These are phyloP conservation scores for Wickerhamiella australiensis DNA, from an alignment of 805 yeast genomes.

Conservation along the genomic window DNA sequence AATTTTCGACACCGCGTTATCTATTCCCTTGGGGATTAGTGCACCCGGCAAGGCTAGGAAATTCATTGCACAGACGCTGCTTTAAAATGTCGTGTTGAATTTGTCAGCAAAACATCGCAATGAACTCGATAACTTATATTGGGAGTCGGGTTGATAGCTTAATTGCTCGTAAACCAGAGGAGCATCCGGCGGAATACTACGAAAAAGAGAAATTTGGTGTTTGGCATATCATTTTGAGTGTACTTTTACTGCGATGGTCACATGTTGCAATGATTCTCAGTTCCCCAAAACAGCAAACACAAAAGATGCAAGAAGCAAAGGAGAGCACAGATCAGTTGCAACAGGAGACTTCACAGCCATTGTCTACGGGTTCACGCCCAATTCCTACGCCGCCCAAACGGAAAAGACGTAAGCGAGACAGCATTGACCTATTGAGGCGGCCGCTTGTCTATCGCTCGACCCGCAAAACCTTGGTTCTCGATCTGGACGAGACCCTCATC, in stretches of 20 bases:
- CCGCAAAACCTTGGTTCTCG: slow-evolving; percentile 55
- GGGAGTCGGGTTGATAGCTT: slow-evolving; percentile 13
- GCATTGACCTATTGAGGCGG: slow-evolving; percentile 9
- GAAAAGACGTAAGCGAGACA: not conserved
- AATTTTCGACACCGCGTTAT: no score
- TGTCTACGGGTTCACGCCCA: no score
- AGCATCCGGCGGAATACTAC: not conserved
- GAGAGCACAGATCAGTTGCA: not conserved
- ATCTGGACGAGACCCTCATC: slow-evolving; percentile 86
- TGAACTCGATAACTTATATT: slow-evolving; percentile 16
- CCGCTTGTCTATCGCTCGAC: slow-evolving; percentile 1
- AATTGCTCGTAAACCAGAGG: not conserved
- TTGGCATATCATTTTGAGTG: slow-evolving; percentile 6
- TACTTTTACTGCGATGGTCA: slow-evolving; percentile 10
- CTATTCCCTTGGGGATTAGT: no score
- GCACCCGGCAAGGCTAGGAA: not conserved
- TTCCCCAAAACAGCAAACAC: not conserved
- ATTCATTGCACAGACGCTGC: not conserved
- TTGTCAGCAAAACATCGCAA: slow-evolving; percentile 6
- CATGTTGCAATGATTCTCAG: slow-evolving; percentile 6
- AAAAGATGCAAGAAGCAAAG: not conserved
- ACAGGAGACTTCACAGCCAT: no score
- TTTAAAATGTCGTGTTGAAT: not conserved
- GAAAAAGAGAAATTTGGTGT: slow-evolving; percentile 5
- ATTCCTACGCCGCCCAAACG: not conserved